These are phyloP conservation scores for Stropharia rugosoannulata DNA, from an alignment of 768 basidiomycete species.

Conservation along the genomic window DNA sequence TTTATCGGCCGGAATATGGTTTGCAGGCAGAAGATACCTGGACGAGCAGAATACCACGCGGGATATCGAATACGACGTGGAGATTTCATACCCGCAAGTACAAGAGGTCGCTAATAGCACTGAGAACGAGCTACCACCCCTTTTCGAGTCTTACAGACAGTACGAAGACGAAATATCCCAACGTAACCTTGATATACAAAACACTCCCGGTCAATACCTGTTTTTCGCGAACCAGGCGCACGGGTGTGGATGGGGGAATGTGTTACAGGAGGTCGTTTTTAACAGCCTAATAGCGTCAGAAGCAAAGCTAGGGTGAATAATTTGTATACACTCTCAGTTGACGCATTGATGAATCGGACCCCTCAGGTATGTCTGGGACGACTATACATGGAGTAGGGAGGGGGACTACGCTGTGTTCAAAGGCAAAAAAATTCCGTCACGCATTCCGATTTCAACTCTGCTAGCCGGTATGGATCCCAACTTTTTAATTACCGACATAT, in stretches of 20 bases:
- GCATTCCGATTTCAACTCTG: slow-evolving; percentile 53
- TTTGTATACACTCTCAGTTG: background rate
- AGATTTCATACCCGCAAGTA: background rate
- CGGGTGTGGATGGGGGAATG: slow-evolving; percentile 62
- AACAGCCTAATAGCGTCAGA: slow-evolving; percentile 48
- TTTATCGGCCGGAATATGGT: background rate
- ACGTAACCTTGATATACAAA: slow-evolving; percentile 1
- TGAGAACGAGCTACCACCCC: slow-evolving; percentile 10
- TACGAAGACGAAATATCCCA: slow-evolving; percentile 18
- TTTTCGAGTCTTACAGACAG: slow-evolving; percentile 16
- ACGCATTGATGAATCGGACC: background rate
- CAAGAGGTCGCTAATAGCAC: background rate
- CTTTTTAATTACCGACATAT: background rate
- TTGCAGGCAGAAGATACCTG: background rate
- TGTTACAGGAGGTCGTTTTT: slow-evolving; percentile 56
- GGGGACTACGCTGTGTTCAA: slow-evolving; percentile 45
- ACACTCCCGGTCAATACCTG: slow-evolving; percentile 40
- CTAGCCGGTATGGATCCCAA: slow-evolving; percentile 37
- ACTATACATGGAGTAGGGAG: slow-evolving; percentile 53
- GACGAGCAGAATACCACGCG: background rate
- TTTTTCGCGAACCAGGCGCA: slow-evolving; percentile 49
- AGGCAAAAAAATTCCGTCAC: slow-evolving; percentile 50
- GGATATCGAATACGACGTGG: background rate
- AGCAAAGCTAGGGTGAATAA: slow-evolving; percentile 47
- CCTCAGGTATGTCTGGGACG: slow-evolving; percentile 54